Conservation (phyloP, 2,329 filamentous ascomycete species). For the Penicillium verrucosum region DNA sequence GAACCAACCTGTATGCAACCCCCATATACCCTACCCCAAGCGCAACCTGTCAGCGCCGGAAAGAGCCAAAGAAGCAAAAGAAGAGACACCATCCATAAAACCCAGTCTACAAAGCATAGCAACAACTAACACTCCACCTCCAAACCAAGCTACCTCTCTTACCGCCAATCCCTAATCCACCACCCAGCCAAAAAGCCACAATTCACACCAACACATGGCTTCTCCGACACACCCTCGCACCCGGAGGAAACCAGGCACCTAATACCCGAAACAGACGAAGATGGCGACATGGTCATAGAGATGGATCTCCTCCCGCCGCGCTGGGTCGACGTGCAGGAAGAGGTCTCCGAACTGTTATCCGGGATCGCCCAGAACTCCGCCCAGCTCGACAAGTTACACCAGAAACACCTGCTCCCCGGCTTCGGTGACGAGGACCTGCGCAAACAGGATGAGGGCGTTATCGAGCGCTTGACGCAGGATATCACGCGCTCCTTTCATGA, state of each 20-base stretch:
- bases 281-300: constrained; percentile 93
- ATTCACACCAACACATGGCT: constrained; percentile 61
- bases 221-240: constrained; percentile 58
- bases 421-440: constrained; percentile 95
- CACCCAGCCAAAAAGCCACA: constrained; percentile 83
- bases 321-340: constrained; percentile 93
- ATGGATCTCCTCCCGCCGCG: constrained; percentile 95
- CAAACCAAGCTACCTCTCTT: constrained; percentile 80
- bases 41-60: neutral
- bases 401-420: constrained; percentile 93
- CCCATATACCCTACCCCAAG: neutral
- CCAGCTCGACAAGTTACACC: constrained; percentile 85
- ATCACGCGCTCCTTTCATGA: constrained; percentile 87
- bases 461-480: constrained; percentile 83
- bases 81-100: neutral
- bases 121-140: constrained; percentile 15
- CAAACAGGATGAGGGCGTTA: constrained; percentile 79
- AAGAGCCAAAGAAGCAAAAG: neutral
- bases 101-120: neutral
- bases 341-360: constrained; percentile 78
- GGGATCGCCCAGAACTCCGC: constrained; percentile 80
- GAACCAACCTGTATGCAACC: constrained; percentile 82
- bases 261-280: constrained; percentile 71
- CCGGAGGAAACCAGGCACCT: constrained; percentile 74
- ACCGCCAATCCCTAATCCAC: constrained; percentile 96